Evolutionary conservation across 345 rosid genomes (phyloP).

Genomic region (Excoecaria cochinchinensis): DNA sequence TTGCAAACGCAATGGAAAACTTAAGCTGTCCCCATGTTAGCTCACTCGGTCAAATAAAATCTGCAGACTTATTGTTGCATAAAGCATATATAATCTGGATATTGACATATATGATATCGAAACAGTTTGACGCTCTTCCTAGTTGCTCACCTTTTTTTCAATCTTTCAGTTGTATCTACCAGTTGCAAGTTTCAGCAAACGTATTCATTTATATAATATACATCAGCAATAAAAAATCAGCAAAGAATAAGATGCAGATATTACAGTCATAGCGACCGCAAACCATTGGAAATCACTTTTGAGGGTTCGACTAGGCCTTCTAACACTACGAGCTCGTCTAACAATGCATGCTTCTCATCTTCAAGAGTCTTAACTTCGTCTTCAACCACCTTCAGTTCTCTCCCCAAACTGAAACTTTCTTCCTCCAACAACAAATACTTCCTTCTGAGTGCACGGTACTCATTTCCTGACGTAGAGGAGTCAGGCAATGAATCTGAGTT

Average conservation of each 20-base stretch:
- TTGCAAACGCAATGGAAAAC: too few relatives aligned
- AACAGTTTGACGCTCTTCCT: background rate
- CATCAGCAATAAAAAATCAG: background rate
- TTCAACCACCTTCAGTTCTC: constrained; percentile 57
- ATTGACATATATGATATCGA: background rate
- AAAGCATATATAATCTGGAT: background rate
- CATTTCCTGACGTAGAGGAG: constrained; percentile 55
- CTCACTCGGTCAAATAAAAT: too few relatives aligned
- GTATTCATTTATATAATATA: background rate
- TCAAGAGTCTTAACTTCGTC: constrained; percentile 69
- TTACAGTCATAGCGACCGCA: background rate
- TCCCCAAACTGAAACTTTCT: constrained; percentile 64
- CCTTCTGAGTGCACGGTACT: constrained; percentile 66
- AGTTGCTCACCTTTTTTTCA: background rate
- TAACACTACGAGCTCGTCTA: constrained; percentile 84
- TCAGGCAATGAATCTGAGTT: constrained; percentile 69
- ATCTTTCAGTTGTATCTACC: constrained; percentile 2
- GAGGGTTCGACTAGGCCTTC: constrained; percentile 88
- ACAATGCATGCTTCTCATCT: constrained; percentile 64
- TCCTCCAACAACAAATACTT: constrained; percentile 76
- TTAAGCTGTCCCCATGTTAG: too few relatives aligned
- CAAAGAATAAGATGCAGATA: background rate
- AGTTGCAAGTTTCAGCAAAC: background rate
- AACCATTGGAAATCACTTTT: constrained; percentile 26
- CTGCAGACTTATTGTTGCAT: background rate